Percentiles rank a stretch among this genome's conserved stretches.
Conservation (phyloP, 306 rosid species). For the Fagus crenata region DNA sequence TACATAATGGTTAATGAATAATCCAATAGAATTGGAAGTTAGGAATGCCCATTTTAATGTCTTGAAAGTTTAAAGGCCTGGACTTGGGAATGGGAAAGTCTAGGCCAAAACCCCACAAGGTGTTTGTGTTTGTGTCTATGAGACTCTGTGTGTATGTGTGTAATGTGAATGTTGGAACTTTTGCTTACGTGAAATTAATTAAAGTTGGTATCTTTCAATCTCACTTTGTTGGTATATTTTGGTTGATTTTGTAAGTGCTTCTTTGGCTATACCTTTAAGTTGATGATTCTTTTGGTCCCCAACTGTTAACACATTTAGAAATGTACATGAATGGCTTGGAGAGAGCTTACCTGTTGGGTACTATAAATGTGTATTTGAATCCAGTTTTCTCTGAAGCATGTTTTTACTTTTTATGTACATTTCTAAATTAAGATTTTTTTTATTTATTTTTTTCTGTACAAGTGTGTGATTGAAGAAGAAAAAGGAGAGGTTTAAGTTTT, state of each 20-base stretch:
- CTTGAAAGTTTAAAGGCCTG: neutral
- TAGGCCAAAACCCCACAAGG: neutral
- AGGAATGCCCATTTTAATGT: neutral
- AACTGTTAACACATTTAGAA: constrained; percentile 35
- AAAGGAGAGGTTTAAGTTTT: no score
- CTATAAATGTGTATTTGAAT: neutral
- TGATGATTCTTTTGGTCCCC: constrained; percentile 3
- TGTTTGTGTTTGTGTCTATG: neutral
- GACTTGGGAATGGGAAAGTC: neutral
- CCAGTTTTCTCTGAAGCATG: neutral
- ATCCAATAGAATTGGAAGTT: neutral
- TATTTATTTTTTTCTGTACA: no score
- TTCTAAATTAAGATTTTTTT: no score
- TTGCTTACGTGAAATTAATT: neutral
- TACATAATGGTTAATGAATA: neutral
- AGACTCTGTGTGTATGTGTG: no score
- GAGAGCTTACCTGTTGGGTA: constrained; percentile 43
- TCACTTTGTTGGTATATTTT: neutral
- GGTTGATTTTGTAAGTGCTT: neutral
- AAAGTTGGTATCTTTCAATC: neutral
- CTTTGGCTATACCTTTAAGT: constrained; percentile 1
- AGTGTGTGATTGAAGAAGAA: no score
- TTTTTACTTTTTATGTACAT: neutral
- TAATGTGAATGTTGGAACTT: neutral
- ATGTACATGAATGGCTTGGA: constrained; percentile 84